Percentiles rank a stretch among this genome's conserved stretches.
Evolutionary conservation across 805 yeast species (phyloP).

Genomic region (Wilhelminamyces savonicus): DNA sequence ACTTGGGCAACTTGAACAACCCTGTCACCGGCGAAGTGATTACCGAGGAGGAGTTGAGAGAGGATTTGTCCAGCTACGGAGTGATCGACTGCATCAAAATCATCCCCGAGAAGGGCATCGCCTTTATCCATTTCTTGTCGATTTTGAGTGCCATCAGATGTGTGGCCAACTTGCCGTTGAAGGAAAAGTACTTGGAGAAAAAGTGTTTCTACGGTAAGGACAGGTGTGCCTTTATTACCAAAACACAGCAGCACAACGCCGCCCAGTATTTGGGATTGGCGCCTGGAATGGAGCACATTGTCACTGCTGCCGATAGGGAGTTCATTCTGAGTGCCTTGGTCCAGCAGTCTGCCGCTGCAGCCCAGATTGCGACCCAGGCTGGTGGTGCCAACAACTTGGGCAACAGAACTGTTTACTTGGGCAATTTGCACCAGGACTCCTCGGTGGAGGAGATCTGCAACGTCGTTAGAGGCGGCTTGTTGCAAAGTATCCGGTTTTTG

Average conservation of each 20-base stretch:
- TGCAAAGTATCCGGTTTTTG: constrained; percentile 75
- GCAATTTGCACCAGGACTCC: constrained; percentile 82
- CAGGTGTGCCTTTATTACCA: constrained; percentile 89
- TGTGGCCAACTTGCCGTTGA: constrained; percentile 65
- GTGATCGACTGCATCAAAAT: constrained; percentile 80
- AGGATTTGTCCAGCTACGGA: constrained; percentile 71
- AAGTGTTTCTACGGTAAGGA: constrained; percentile 91
- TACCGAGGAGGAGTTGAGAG: constrained; percentile 58
- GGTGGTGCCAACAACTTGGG: constrained; percentile 92
- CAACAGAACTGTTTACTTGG: constrained; percentile 87
- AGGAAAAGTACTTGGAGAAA: constrained; percentile 63
- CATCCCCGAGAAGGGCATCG: constrained; percentile 73
- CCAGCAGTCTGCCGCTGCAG: constrained; percentile 95
- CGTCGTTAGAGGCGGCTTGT: constrained; percentile 89
- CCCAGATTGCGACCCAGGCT: constrained; percentile 92
- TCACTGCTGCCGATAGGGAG: constrained; percentile 63
- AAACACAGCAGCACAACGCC: constrained; percentile 94
- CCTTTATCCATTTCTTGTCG: constrained; percentile 85
- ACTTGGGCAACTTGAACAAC: constrained; percentile 72
- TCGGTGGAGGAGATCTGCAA: constrained; percentile 92
- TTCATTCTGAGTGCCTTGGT: constrained; percentile 69
- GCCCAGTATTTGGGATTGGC: constrained; percentile 90
- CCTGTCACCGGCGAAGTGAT: constrained; percentile 39
- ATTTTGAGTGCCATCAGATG: constrained; percentile 82
- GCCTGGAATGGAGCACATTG: constrained; percentile 79